Evolutionary conservation across 441 rosid species (phyloP), one percentile per base, ranked within the genome.

Genomic region (Melastoma candidum): DNA sequence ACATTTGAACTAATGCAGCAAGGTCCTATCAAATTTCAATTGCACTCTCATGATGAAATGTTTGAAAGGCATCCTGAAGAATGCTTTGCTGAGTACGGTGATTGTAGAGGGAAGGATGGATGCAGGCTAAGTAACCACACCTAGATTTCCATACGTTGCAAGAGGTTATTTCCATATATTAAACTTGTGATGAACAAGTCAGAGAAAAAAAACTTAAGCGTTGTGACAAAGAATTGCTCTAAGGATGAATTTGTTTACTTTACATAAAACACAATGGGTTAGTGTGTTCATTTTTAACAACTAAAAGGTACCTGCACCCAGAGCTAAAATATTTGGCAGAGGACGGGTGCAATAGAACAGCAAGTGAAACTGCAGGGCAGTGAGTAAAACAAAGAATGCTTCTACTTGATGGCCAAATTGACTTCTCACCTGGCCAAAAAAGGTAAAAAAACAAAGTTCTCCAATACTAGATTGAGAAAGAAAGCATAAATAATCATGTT

Each of bases 401-500:
- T 85, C 98, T 68, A 85, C 95, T 81, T 84, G 97, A 68, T 24
- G 74, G 44, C 98, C 98, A 71, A 92, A 92, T 62, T 79, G 80
- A 48, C 63, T 51, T 65, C 83, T 78, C 55, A 92, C 77, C 98
- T 92, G 90, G 59, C 47, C 60, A 61, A 68, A 60, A 51, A 17
- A 32, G 22, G 2, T 0, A 71, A 51, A 47, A 13, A 49, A 17
- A 17, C 36, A 49, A 26, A 58, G 29, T 47, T 49, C 49, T 47
- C 41, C 48, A 51, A 43, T 8, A 59, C 29, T 32, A 52, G 2
- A 12, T 52, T 29, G 4, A 29, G 36, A 29, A 29, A 29, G 36
- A 29, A 1, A 17, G 22, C 22, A 17, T 29, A 29, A 29, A 29
- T 29, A 7, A 29, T 3, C 36, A 29, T 3, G 36, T 3, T 29